Percentiles rank a stretch among this genome's conserved stretches.
phyloP scores from a whole-genome alignment of 2,329 filamentous ascomycete species.

The Aspergillus quadrilineatus region DNA sequence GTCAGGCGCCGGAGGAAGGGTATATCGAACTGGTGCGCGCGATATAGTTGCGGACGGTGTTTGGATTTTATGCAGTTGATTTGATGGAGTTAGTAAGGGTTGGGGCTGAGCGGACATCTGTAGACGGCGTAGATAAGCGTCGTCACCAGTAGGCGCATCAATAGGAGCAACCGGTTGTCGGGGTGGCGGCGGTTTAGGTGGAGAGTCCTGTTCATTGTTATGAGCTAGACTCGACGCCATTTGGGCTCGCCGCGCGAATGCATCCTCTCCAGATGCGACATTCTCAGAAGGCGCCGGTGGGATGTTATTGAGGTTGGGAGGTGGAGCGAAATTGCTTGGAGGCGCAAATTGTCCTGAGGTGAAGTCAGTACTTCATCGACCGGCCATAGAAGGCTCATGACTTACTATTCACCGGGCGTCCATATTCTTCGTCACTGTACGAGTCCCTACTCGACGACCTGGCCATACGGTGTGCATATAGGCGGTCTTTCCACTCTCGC shows the following conservation, averaged over 20 bases:
- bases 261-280: slow-evolving; percentile 67
- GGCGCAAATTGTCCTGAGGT: slow-evolving; percentile 50
- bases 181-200: slow-evolving; percentile 19
- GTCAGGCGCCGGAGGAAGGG: slow-evolving; percentile 51
- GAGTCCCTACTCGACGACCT: slow-evolving; percentile 46
- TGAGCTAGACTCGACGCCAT: slow-evolving; percentile 46
- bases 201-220: slow-evolving; percentile 15
- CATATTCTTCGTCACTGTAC: slow-evolving; percentile 53
- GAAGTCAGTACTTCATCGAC: slow-evolving; percentile 4
- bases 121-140: slow-evolving; percentile 27
- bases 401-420: slow-evolving; percentile 49
- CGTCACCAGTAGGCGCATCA: slow-evolving; percentile 26
- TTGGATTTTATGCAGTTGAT: slow-evolving; percentile 42
- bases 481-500: slow-evolving; percentile 77
- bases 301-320: slow-evolving; percentile 43
- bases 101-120: slow-evolving; percentile 26
- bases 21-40: slow-evolving; percentile 74
- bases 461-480: slow-evolving; percentile 69
- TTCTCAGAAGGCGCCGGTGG: slow-evolving; percentile 48
- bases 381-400: background rate
- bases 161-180: slow-evolving; percentile 31
- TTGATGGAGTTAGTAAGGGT: slow-evolving; percentile 32
- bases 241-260: slow-evolving; percentile 62
- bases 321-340: slow-evolving; percentile 55
- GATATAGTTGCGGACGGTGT: slow-evolving; percentile 64